Evolutionary conservation across 345 rosid species (phyloP).

Genomic region (Lumnitzera racemosa): DNA sequence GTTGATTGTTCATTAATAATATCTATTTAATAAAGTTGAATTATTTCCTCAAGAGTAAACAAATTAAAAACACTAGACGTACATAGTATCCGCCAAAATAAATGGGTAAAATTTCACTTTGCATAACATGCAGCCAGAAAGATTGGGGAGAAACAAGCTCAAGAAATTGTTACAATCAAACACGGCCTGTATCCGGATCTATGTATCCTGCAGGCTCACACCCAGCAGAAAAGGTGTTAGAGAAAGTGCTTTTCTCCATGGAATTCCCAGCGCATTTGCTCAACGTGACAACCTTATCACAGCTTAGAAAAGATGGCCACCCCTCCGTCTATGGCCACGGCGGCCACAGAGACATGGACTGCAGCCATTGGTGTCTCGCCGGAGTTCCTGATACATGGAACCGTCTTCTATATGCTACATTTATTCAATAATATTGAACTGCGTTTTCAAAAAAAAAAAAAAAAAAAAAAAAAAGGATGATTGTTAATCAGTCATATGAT

Average conservation of each 20-base stretch:
- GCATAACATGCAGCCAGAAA: conserved; percentile 21
- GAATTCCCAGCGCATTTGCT: conserved; percentile 35
- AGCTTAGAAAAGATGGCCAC: conserved; percentile 50
- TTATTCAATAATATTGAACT: conserved; percentile 1
- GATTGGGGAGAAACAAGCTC: conserved; percentile 48
- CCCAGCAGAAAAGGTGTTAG: conserved; percentile 34
- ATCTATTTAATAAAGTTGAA: background rate
- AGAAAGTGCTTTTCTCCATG: conserved; percentile 28
- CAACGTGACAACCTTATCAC: conserved; percentile 32
- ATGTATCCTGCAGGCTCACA: conserved; percentile 34
- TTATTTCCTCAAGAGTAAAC: background rate
- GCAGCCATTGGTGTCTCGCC: conserved; percentile 65
- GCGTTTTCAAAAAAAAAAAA: background rate
- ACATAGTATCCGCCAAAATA: too few relatives aligned
- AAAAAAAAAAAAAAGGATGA: background rate
- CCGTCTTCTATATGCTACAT: conserved; percentile 27
- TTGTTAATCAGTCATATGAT: too few relatives aligned
- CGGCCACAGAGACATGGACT: conserved; percentile 32
- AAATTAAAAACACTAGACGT: background rate
- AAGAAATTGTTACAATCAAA: conserved; percentile 36
- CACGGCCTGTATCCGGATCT: conserved; percentile 22
- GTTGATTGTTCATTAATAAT: background rate
- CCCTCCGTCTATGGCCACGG: conserved; percentile 48
- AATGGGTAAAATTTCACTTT: too few relatives aligned
- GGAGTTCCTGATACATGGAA: conserved; percentile 70